Evolutionary conservation across 2,329 filamentous ascomycete species (phyloP), one percentile per base, ranked within the genome.

Genomic region (Davidsoniella australis): DNA sequence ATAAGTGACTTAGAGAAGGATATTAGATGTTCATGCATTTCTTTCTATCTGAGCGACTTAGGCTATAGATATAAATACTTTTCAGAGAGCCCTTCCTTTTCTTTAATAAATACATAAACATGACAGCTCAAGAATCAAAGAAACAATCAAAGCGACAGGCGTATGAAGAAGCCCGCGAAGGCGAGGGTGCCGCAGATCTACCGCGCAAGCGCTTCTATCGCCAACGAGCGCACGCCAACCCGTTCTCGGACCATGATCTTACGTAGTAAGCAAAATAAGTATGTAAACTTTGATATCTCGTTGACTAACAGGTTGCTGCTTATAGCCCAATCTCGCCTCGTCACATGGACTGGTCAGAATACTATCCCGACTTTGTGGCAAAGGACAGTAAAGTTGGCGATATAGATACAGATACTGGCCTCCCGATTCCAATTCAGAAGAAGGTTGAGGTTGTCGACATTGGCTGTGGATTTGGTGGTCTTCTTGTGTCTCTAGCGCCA

Each of bases 131-230:
- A 7, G 50, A 58, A 46, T 53, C 60, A 41, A 73, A 69, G 53
- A 84, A 82, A 61, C 71, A 70, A 52, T 72, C 76, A 57, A 80
- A 79, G 67, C 78, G 82, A 55, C 73, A 78, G 51, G 72, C 73
- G 52, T 84, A 82, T 60, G 77, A 75, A 57, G 70, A 54, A 39
- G 50, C 50, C 20, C 47, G 47, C 7, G 26, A 47, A 39, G 47
- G 47, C 16, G 69, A 73, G 59, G 69, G 65, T 18, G 65, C 67
- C 38, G 66, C 76, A 6, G 73, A 78, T 58, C 67, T 95, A 58
- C 91, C 91, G 8, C 82, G 85, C 66, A 98, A 98, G 72, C 89
- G 84, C 68, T 94, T 91, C 68, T 98, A 94, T 64, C 78, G 91
- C 50, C 91, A 98, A 66, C 77, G 91, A 63, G 91, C 91, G 37